phyloP scores from a whole-genome alignment of 805 yeast genomes.

The Yarrowia sp. region DNA sequence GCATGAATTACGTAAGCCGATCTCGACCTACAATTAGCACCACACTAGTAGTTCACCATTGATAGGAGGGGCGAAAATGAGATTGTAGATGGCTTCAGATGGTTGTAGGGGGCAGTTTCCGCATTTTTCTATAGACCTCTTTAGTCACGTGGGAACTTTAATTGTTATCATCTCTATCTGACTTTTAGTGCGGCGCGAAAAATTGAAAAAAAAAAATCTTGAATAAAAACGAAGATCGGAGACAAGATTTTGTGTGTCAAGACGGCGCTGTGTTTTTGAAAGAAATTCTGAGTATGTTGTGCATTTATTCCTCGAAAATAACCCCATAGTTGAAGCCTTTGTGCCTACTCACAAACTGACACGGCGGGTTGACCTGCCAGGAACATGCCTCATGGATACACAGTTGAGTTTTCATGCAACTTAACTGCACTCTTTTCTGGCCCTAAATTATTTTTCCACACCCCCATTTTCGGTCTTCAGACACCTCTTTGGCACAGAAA shows the following conservation, averaged over 20 bases:
- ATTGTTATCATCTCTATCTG: slow-evolving; percentile 16
- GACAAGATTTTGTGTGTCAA: background rate
- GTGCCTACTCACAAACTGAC: background rate
- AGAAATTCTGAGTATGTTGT: too few relatives aligned
- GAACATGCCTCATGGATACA: background rate
- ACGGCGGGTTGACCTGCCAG: background rate
- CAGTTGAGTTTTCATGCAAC: slow-evolving; percentile 17
- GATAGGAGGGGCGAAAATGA: background rate
- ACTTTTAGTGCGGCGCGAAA: slow-evolving; percentile 19
- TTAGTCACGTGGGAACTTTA: slow-evolving; percentile 13
- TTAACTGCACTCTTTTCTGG: background rate
- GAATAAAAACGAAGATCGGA: too few relatives aligned
- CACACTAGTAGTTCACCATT: background rate
- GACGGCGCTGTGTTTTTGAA: background rate
- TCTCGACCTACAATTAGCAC: background rate
- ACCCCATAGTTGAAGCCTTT: too few relatives aligned
- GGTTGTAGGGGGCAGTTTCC: too few relatives aligned
- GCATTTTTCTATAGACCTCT: too few relatives aligned
- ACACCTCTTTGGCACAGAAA: background rate
- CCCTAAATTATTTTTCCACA: background rate
- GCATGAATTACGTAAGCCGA: slow-evolving; percentile 15
- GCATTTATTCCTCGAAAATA: too few relatives aligned
- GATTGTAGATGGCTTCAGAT: background rate
- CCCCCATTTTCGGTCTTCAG: background rate
- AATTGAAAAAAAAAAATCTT: background rate